These are phyloP conservation scores for Phytophthora rubi DNA, from an alignment of 352 stramenopile genomes.

Conservation along the genomic window DNA sequence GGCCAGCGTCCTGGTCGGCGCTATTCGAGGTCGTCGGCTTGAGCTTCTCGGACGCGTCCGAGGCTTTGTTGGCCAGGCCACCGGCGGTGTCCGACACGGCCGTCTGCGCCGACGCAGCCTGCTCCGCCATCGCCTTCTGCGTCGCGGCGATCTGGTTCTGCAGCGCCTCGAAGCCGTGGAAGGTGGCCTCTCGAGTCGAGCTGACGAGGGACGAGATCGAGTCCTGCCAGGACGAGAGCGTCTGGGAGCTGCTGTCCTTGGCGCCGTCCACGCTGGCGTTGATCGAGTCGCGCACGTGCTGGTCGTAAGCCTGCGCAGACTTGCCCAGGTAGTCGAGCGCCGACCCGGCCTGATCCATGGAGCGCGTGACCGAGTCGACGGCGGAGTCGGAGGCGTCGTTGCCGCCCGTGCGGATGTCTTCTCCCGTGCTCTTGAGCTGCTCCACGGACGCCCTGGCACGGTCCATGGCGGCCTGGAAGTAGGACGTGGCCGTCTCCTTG, in stretches of 20 bases:
- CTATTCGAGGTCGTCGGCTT: conserved; percentile 22
- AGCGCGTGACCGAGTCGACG: conserved; percentile 33
- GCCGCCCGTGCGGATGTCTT: conserved; percentile 23
- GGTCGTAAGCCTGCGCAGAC: conserved; percentile 18
- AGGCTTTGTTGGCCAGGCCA: conserved; percentile 20
- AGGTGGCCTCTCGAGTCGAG: conserved; percentile 39
- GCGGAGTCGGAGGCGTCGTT: conserved; percentile 33
- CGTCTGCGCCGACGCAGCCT: conserved; percentile 17
- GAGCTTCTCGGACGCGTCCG: conserved; percentile 27
- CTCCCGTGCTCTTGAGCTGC: conserved; percentile 30
- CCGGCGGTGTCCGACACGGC: conserved; percentile 11
- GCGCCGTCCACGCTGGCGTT: conserved; percentile 27
- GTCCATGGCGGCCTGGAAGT: conserved; percentile 48
- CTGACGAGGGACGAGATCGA: conserved; percentile 28
- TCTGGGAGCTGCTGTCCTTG: conserved; percentile 34
- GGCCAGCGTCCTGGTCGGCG: conserved; percentile 14
- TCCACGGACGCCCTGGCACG: conserved; percentile 25
- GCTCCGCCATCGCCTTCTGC: conserved; percentile 32
- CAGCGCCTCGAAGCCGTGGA: conserved; percentile 46
- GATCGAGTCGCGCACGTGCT: conserved; percentile 15
- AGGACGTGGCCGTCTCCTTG: conserved; percentile 41
- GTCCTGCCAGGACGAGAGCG: conserved; percentile 22
- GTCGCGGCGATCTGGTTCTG: conserved; percentile 40
- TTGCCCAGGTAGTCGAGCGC: conserved; percentile 30
- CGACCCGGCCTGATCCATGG: conserved; percentile 40